Percentiles rank a stretch among this genome's conserved stretches.
phyloP scores from a whole-genome alignment of 441 rosid genomes.

The Macaranga tanarius region DNA sequence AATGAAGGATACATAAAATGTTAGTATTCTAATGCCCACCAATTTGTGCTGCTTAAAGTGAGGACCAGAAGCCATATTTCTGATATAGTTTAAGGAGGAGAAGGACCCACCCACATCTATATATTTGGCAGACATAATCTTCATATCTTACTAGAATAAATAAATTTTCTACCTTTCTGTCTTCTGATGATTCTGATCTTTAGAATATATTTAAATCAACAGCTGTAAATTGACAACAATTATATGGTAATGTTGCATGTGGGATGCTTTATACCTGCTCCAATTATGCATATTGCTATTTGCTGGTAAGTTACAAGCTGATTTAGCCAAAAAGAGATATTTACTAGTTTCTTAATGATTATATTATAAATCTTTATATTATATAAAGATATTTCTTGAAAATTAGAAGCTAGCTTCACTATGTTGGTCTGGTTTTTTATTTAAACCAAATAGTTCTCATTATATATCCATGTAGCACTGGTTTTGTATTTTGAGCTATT shows the following conservation, averaged over 20 bases:
- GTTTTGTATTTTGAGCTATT: too few species aligned
- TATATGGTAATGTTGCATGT: not conserved
- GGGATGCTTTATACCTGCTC: not conserved
- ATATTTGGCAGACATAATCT: conserved; percentile 4
- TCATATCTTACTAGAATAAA: conserved; percentile 15
- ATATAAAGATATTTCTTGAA: too few species aligned
- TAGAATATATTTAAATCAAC: conserved; percentile 1
- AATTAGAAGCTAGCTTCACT: too few species aligned
- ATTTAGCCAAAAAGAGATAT: too few species aligned
- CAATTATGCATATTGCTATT: not conserved
- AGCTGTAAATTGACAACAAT: not conserved
- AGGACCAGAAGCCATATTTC: conserved; percentile 13
- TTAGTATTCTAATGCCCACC: conserved; percentile 18
- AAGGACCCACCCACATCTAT: not conserved
- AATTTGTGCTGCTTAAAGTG: conserved; percentile 17
- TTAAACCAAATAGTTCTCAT: too few species aligned
- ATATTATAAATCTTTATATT: too few species aligned
- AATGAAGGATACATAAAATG: not conserved
- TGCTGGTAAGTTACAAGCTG: too few species aligned
- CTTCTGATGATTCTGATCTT: conserved; percentile 7
- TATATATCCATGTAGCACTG: too few species aligned
- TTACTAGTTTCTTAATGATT: too few species aligned
- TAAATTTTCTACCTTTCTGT: conserved; percentile 9
- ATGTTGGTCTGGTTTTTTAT: too few species aligned
- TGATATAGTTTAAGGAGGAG: conserved; percentile 6